Evolutionary conservation across 176 grass and related monocot genomes (phyloP).

Genomic region (Paspalum notatum): DNA sequence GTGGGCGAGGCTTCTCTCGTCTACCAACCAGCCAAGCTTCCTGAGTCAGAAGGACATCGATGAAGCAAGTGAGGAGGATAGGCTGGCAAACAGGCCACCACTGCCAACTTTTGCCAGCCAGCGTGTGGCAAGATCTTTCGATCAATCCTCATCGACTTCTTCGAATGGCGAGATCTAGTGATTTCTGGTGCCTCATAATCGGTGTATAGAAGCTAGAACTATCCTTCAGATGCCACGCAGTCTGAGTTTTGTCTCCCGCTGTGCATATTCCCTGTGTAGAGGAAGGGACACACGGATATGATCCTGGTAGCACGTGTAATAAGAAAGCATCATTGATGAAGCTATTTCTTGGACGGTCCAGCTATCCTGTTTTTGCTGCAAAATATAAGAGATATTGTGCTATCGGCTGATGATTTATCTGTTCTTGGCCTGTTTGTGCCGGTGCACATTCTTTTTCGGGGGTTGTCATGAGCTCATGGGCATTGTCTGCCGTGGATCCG

Average conservation of each 20-base stretch:
- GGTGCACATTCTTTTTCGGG: background rate
- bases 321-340: background rate
- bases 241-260: constrained; percentile 18
- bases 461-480: no score
- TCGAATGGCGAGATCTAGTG: constrained; percentile 35
- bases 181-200: background rate
- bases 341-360: background rate
- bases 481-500: background rate
- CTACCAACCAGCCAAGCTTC: constrained; percentile 85
- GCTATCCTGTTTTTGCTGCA: background rate
- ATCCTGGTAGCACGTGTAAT: background rate
- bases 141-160: constrained; percentile 23
- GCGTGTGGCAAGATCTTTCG: constrained; percentile 27
- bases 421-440: background rate
- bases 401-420: background rate
- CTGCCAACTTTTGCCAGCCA: background rate
- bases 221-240: constrained; percentile 7
- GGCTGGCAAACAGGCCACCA: constrained; percentile 48
- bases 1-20: constrained; percentile 84
- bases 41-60: constrained; percentile 65
- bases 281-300: background rate
- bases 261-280: constrained; percentile 2
- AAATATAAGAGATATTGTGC: background rate
- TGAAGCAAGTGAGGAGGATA: constrained; percentile 44
- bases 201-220: constrained; percentile 24